A percentile compares a stretch with the other conserved stretches of the same genome.
Conservation (phyloP, 2,329 filamentous ascomycete species). For the Aureobasidium sp. region DNA sequence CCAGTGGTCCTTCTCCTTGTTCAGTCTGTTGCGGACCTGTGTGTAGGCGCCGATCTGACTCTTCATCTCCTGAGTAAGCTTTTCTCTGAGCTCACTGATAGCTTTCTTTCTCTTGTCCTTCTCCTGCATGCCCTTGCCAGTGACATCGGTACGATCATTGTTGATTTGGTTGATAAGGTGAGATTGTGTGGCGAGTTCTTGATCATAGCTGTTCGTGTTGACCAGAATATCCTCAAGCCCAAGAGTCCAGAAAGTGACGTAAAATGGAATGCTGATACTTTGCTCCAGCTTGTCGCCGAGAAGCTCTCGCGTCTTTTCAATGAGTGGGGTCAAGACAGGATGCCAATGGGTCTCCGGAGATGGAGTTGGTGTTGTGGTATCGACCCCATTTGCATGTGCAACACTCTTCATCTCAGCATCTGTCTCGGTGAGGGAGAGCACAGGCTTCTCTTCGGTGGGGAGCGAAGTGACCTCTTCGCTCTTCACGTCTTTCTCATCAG, state of each 20-base stretch:
- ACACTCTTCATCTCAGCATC: constrained; percentile 15
- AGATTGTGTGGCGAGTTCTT: constrained; percentile 62
- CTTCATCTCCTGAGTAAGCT: constrained; percentile 65
- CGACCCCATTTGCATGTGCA: constrained; percentile 7
- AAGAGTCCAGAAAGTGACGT: constrained; percentile 85
- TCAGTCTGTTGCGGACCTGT: constrained; percentile 60
- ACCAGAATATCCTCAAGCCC: constrained; percentile 73
- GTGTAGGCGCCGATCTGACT: constrained; percentile 59
- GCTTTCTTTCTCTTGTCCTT: constrained; percentile 64
- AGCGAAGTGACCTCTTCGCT: constrained; percentile 23
- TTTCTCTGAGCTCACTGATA: constrained; percentile 59
- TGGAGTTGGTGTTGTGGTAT: constrained; percentile 14
- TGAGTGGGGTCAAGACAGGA: constrained; percentile 64
- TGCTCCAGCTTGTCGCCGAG: constrained; percentile 58
- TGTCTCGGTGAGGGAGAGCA: not conserved
- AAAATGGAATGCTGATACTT: constrained; percentile 71
- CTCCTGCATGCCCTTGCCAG: constrained; percentile 54
- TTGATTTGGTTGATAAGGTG: constrained; percentile 59
- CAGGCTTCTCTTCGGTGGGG: constrained; percentile 12
- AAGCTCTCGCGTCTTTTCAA: constrained; percentile 56
- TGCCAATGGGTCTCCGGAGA: constrained; percentile 42
- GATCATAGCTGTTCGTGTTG: constrained; percentile 67
- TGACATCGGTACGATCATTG: constrained; percentile 65
- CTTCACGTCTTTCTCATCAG: constrained; percentile 22
- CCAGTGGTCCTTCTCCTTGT: constrained; percentile 69